Conservation (phyloP, 2,329 filamentous ascomycete species). For the Pseudocercospora macadamiae region DNA sequence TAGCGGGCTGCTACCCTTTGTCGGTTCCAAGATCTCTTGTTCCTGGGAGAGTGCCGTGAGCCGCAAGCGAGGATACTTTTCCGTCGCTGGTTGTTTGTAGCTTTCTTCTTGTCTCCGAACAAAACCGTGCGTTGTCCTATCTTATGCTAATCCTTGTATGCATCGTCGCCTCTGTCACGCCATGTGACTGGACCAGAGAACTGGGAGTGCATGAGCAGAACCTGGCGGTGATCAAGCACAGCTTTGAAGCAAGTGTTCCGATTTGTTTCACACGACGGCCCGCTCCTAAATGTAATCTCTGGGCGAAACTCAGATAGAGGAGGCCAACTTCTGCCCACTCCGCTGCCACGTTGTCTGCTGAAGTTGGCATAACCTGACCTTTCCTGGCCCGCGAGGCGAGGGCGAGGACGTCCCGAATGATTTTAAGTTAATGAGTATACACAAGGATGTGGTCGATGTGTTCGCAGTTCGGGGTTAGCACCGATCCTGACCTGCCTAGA, state of each 20-base stretch:
- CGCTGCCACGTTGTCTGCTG: slow-evolving; percentile 5
- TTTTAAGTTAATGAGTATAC: slow-evolving; percentile 9
- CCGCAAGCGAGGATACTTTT: no score
- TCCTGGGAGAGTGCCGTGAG: no score
- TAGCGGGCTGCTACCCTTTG: neutral
- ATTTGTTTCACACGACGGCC: slow-evolving; percentile 4
- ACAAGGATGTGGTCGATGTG: slow-evolving; percentile 2
- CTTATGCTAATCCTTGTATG: no score
- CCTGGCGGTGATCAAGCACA: slow-evolving; percentile 7
- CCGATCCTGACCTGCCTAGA: neutral
- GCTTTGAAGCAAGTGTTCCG: neutral
- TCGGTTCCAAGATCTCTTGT: neutral
- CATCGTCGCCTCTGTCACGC: neutral
- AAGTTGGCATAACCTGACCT: neutral
- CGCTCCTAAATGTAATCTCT: slow-evolving; percentile 7
- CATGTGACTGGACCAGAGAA: neutral
- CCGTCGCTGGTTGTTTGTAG: no score
- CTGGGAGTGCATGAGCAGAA: neutral
- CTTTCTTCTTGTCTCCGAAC: no score
- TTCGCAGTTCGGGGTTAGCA: slow-evolving; percentile 1
- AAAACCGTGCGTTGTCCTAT: no score
- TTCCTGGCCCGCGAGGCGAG: slow-evolving; percentile 7
- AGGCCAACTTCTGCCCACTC: slow-evolving; percentile 6
- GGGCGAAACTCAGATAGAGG: slow-evolving; percentile 11
- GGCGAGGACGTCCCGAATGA: slow-evolving; percentile 4